Base-by-base conservation (phyloP, 768 basidiomycete species). In the Phlegmacium glaucopus region DNA sequence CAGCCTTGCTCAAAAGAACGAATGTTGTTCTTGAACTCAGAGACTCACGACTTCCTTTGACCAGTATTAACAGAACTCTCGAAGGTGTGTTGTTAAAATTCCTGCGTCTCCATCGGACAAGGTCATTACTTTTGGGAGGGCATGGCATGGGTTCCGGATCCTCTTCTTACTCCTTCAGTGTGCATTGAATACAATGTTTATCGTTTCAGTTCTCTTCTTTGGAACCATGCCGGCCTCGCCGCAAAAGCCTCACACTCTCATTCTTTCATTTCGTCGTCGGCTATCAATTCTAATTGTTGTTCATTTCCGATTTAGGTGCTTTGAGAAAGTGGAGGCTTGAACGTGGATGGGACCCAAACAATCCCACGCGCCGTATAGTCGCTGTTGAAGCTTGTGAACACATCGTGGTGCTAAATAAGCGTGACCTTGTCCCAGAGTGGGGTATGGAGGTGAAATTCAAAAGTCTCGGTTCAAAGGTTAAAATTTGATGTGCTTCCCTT, bases 11-110 rank as follows among this genome's bases (percentile, higher is more conserved):
- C 35, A 79, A 83, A 27, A 83, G 83, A 51, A 91, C 90, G 28
- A 87, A 94, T 60, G 83, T 98, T 46, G 90, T 98, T 42, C 85
- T 99, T 52, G 95, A 99, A 71, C 83, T 94, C 25, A 79, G 95
- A 60, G 95, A 99, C 69, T 83, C 94, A 10, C 82, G 95, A 26
- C 75, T 98, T 45, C 95, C 95, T 6, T 74, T 98, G 52, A 94
- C 94, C 16, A 94, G 90, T 56, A 90, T 98, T 64, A 98, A 98
- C 65, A 79, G 83, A 48, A 83, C 81, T 13, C 79, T 98, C 47
- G 94, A 98, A 77, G 80, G 85, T 87, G 67, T 61, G 81, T 62
- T 59, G 47, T 50, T 49, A 46, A n/a, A 57, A 51, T 64, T 61
- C 53, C 56, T 56, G 53, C 57, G 61, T 58, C 40, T 45, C 47